These are phyloP conservation scores for Mrakia frigida DNA, from an alignment of 768 basidiomycete genomes.

Conservation along the genomic window DNA sequence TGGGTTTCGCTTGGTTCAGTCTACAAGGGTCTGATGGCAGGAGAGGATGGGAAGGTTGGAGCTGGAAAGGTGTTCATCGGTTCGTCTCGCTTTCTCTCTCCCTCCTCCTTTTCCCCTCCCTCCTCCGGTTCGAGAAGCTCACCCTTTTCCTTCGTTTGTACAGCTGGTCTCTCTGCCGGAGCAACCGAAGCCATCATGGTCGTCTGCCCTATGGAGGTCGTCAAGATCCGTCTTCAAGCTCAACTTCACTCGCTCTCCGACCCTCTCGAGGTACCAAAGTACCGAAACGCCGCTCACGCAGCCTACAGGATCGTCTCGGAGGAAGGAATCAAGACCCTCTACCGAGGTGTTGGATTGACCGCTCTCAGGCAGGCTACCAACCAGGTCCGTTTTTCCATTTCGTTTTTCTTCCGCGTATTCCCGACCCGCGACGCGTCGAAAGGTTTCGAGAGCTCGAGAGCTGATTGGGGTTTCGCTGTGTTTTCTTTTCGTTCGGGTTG, in stretches of 20 bases:
- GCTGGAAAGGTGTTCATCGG: constrained; percentile 80
- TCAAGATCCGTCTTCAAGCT: constrained; percentile 96
- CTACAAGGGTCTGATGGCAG: constrained; percentile 66
- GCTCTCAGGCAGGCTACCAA: constrained; percentile 96
- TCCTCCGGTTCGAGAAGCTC: not conserved
- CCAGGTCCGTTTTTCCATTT: constrained; percentile 57
- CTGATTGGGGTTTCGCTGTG: too few species aligned
- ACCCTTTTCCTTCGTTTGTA: not conserved
- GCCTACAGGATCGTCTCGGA: constrained; percentile 90
- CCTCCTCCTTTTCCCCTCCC: not conserved
- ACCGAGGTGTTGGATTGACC: constrained; percentile 88
- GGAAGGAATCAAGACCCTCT: constrained; percentile 77
- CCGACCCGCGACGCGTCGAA: too few species aligned
- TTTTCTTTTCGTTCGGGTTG: not conserved
- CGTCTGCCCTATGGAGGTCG: constrained; percentile 98
- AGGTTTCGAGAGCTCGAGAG: not conserved
- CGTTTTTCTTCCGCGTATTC: not conserved
- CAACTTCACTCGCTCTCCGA: constrained; percentile 96
- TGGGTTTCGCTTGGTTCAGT: constrained; percentile 30
- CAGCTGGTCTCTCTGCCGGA: constrained; percentile 91
- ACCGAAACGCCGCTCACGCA: constrained; percentile 94
- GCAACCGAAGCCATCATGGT: constrained; percentile 91
- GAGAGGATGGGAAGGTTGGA: constrained; percentile 69
- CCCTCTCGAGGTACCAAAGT: constrained; percentile 85
- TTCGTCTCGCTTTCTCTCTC: constrained; percentile 44